These are phyloP conservation scores for Backusella tuberculispora DNA, from an alignment of 192 early-diverging fungal genomes.

Conservation along the genomic window DNA sequence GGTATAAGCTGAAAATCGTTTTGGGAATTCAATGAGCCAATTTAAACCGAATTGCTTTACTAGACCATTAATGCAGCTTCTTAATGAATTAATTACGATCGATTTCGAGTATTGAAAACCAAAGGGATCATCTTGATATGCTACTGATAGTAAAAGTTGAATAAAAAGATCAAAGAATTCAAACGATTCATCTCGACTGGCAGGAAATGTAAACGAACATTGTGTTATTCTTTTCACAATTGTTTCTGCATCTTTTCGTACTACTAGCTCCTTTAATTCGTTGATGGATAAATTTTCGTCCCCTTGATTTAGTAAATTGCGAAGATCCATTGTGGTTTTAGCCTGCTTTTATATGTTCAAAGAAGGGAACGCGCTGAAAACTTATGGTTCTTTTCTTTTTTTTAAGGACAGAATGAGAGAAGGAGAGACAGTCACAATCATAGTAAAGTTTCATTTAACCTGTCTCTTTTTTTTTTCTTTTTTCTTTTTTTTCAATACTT, in stretches of 20 bases:
- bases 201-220: slow-evolving; percentile 20
- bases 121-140: slow-evolving; percentile 1
- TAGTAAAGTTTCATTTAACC: neutral
- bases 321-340: slow-evolving; percentile 25
- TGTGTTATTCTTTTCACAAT: slow-evolving; percentile 23
- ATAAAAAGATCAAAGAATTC: slow-evolving; percentile 35
- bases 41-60: slow-evolving; percentile 15
- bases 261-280: slow-evolving; percentile 14
- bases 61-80: slow-evolving; percentile 29
- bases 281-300: neutral
- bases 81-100: slow-evolving; percentile 13
- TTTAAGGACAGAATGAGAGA: neutral
- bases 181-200: slow-evolving; percentile 10
- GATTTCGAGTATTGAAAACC: slow-evolving; percentile 19
- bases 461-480: slow-evolving; percentile 16
- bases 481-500: slow-evolving; percentile 17
- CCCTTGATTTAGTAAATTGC: slow-evolving; percentile 27
- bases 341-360: neutral
- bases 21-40: slow-evolving; percentile 31
- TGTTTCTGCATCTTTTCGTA: neutral
- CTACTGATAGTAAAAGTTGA: slow-evolving; percentile 29
- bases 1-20: slow-evolving; percentile 22
- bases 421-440: slow-evolving; percentile 1
- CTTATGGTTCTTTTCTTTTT: neutral
- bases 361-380: neutral